Conservation (phyloP, 2,329 filamentous ascomycete genomes). For the Cordyceps pruinosa region DNA sequence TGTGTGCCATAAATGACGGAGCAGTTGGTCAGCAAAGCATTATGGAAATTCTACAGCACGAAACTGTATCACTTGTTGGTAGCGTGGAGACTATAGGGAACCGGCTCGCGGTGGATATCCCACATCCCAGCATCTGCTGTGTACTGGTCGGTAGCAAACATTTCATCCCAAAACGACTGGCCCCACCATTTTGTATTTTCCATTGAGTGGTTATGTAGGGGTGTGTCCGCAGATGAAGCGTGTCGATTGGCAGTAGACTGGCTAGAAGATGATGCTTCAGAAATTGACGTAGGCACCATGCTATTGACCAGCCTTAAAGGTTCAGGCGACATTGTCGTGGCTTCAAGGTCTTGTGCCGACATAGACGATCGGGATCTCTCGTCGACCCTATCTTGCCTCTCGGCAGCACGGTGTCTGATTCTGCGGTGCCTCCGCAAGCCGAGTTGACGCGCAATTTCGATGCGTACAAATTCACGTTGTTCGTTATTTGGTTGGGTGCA, state of each 20-base stretch:
- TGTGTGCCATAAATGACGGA: neutral
- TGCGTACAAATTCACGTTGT: neutral
- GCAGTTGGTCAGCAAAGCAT: neutral
- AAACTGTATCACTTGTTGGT: neutral
- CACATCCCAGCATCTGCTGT: neutral
- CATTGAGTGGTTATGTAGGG: neutral
- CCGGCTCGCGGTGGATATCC: neutral
- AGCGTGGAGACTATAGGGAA: neutral
- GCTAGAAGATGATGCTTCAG: neutral
- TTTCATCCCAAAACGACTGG: neutral
- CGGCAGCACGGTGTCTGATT: neutral
- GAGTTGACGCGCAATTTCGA: neutral
- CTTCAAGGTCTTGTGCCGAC: neutral
- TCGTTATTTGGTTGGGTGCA: neutral
- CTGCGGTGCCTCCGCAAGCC: neutral
- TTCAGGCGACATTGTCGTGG: neutral
- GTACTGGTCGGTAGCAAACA: neutral
- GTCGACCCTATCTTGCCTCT: neutral
- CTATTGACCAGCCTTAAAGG: neutral
- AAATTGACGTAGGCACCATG: neutral
- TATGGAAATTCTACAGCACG: neutral
- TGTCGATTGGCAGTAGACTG: neutral
- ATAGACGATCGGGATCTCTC: neutral
- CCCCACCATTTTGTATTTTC: neutral
- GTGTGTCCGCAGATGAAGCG: neutral